Evolutionary conservation across 1,284 basidiomycete genomes (phyloP).

Genomic region (Cutaneotrichosporon cavernicola): DNA sequence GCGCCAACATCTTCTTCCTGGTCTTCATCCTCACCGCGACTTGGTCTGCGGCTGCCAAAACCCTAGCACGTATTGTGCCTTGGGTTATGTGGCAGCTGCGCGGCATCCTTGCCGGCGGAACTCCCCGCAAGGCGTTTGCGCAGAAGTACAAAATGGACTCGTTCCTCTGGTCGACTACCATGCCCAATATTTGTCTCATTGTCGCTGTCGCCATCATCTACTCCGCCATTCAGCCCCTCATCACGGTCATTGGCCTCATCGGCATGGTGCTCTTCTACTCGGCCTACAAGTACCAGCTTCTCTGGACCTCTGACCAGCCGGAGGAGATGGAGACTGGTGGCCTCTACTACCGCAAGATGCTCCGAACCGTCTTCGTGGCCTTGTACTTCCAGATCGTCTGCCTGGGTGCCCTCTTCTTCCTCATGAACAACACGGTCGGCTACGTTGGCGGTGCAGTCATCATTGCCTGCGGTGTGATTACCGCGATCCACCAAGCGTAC

Average conservation of each 20-base stretch:
- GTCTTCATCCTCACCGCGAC: slow-evolving; percentile 61
- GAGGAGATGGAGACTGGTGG: slow-evolving; percentile 52
- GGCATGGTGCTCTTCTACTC: slow-evolving; percentile 48
- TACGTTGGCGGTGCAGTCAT: slow-evolving; percentile 50
- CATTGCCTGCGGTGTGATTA: slow-evolving; percentile 44
- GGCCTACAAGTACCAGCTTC: slow-evolving; percentile 52
- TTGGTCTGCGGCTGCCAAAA: slow-evolving; percentile 71
- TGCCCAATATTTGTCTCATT: slow-evolving; percentile 48
- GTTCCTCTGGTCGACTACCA: slow-evolving; percentile 43
- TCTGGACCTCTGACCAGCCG: slow-evolving; percentile 52
- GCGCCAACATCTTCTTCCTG: slow-evolving; percentile 90
- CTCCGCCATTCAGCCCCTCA: slow-evolving; percentile 53
- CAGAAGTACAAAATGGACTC: slow-evolving; percentile 46
- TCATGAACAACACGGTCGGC: slow-evolving; percentile 39
- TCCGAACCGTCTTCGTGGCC: slow-evolving; percentile 51
- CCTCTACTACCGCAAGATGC: slow-evolving; percentile 51
- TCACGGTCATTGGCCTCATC: slow-evolving; percentile 42
- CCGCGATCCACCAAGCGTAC: slow-evolving; percentile 46
- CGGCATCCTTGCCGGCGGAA: slow-evolving; percentile 77
- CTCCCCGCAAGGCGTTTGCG: slow-evolving; percentile 64
- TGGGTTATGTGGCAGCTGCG: slow-evolving; percentile 82
- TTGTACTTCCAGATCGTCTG: slow-evolving; percentile 51
- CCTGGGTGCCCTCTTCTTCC: slow-evolving; percentile 52
- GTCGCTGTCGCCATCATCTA: slow-evolving; percentile 51
- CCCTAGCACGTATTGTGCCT: slow-evolving; percentile 74